Evolutionary conservation across 2,329 filamentous ascomycete genomes (phyloP).

Genomic region (Chrysosporium keratinophilum): DNA sequence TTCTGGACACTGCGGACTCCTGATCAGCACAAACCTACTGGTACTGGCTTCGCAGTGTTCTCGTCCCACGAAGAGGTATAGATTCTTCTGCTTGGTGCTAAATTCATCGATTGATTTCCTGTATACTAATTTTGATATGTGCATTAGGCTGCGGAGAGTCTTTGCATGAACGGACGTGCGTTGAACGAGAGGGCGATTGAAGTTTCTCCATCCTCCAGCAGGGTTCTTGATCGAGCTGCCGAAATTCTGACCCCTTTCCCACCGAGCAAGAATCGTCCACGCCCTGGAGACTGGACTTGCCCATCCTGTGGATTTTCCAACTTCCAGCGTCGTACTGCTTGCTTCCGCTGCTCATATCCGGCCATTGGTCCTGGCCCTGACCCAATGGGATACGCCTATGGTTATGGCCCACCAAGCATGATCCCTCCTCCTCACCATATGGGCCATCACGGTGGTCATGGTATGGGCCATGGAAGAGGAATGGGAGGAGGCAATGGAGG

Average conservation of each 20-base stretch:
- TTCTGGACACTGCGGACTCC: slow-evolving; percentile 98
- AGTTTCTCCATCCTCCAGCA: slow-evolving; percentile 92
- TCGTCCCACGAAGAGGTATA: slow-evolving; percentile 97
- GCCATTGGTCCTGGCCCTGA: slow-evolving; percentile 73
- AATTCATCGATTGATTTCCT: slow-evolving; percentile 9
- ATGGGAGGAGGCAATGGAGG: slow-evolving; percentile 62
- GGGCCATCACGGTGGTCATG: slow-evolving; percentile 48
- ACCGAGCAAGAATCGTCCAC: slow-evolving; percentile 93
- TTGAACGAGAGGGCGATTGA: slow-evolving; percentile 98
- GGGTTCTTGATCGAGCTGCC: slow-evolving; percentile 86
- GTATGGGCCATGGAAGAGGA: slow-evolving; percentile 47
- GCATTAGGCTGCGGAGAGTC: slow-evolving; percentile 80
- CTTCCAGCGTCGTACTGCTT: slow-evolving; percentile 95
- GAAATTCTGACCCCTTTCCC: slow-evolving; percentile 96
- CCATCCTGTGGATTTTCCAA: slow-evolving; percentile 98
- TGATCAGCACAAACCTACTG: slow-evolving; percentile 98
- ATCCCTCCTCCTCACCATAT: slow-evolving; percentile 70
- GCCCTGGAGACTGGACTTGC: slow-evolving; percentile 97
- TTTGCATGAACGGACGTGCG: slow-evolving; percentile 98
- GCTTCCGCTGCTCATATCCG: slow-evolving; percentile 99
- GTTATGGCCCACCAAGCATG: slow-evolving; percentile 60
- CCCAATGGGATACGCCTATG: slow-evolving; percentile 56
- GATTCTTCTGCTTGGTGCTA: not conserved
- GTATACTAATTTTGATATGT: slow-evolving; percentile 9
- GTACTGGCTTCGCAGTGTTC: slow-evolving; percentile 95